phyloP scores from a whole-genome alignment of 225 moss, liverwort and hornwort genomes.

The Pseudisothecium myosuroides region DNA sequence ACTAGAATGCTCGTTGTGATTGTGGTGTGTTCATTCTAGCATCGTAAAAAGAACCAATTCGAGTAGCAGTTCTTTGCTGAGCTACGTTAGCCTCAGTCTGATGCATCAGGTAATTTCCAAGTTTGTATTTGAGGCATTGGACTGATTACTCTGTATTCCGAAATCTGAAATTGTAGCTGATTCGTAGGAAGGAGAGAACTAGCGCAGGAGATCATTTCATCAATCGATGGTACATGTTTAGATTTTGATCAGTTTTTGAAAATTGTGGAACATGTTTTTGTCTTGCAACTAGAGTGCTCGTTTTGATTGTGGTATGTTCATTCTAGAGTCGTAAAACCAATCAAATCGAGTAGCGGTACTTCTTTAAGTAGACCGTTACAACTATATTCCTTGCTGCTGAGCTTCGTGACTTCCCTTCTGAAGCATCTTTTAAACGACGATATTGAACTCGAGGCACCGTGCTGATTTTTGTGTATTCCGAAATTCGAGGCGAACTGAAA shows the following conservation, averaged over 20 bases:
- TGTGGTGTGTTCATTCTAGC: not conserved
- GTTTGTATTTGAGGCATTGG: not conserved
- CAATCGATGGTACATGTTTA: not conserved
- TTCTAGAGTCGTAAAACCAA: not conserved
- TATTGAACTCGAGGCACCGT: not conserved
- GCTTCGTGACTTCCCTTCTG: not conserved
- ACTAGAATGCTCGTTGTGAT: not conserved
- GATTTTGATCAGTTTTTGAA: not conserved
- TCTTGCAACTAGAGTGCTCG: not conserved
- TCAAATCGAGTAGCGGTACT: not conserved
- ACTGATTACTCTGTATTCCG: not conserved
- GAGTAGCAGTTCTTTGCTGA: not conserved
- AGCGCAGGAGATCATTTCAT: not conserved
- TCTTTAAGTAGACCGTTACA: not conserved
- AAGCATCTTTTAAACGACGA: no score
- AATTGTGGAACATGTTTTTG: not conserved
- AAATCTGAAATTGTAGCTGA: not conserved
- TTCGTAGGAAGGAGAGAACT: not conserved
- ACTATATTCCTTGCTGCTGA: not conserved
- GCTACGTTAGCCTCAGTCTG: not conserved
- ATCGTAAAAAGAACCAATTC: not conserved
- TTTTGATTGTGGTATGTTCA: not conserved
- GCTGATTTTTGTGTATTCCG: not conserved
- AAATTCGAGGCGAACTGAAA: not conserved
- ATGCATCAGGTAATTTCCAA: not conserved